Conservation (phyloP, 1,284 basidiomycete species). For the Irpex rosettiformis region DNA sequence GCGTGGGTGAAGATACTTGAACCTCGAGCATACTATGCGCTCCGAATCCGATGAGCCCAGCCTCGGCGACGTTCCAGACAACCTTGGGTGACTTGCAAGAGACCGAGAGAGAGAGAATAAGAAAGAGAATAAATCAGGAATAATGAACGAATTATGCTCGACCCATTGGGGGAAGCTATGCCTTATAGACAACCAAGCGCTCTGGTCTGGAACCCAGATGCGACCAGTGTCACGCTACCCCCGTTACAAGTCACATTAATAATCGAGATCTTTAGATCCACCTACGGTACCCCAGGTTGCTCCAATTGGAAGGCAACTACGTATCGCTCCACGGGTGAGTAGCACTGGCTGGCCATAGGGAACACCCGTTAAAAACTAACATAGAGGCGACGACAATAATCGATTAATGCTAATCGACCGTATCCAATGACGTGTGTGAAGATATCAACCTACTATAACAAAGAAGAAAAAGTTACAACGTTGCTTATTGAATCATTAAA, state of each 20-base stretch:
- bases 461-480: too few species aligned
- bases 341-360: too few species aligned
- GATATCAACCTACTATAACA: too few species aligned
- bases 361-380: too few species aligned
- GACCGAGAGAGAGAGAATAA: slow-evolving; percentile 12
- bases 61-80: slow-evolving; percentile 7
- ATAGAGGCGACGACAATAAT: too few species aligned
- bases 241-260: too few species aligned
- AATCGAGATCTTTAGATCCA: background rate
- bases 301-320: background rate
- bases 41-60: slow-evolving; percentile 3
- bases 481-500: too few species aligned
- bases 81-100: slow-evolving; percentile 4
- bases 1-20: slow-evolving; percentile 35
- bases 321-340: too few species aligned
- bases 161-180: slow-evolving; percentile 1
- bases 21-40: slow-evolving; percentile 36
- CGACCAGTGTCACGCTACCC: too few species aligned
- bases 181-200: background rate
- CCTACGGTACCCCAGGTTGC: background rate
- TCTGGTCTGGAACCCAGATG: slow-evolving; percentile 15
- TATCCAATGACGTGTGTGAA: too few species aligned
- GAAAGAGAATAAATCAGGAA: background rate
- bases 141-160: slow-evolving; percentile 3
- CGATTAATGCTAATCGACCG: too few species aligned